phyloP scores from a whole-genome alignment of 2,329 filamentous ascomycete species.

The Neopestalotiopsis rosae region DNA sequence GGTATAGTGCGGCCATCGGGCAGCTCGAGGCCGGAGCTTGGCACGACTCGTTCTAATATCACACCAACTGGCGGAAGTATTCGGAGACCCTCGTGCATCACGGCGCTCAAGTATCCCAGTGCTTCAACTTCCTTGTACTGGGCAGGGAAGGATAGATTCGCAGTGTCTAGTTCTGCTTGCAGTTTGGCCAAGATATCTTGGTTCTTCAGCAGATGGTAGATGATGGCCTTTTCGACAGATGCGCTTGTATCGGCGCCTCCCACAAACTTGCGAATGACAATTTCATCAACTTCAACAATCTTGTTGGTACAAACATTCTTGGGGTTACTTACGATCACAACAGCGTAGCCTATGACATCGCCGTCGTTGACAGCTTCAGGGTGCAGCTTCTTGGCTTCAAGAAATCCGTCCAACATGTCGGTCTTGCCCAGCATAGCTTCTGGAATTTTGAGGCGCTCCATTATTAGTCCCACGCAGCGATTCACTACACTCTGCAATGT shows the following conservation, averaged over 20 bases:
- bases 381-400: conserved; percentile 31
- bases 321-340: conserved; percentile 8
- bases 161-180: not conserved
- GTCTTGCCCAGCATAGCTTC: conserved; percentile 23
- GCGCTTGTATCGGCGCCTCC: conserved; percentile 21
- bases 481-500: conserved; percentile 26
- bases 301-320: no score
- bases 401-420: conserved; percentile 36
- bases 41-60: conserved; percentile 48
- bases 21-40: conserved; percentile 37
- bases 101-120: conserved; percentile 44
- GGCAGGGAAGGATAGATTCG: conserved; percentile 13
- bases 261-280: not conserved
- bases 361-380: conserved; percentile 34
- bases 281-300: no score
- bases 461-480: conserved; percentile 18
- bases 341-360: conserved; percentile 32
- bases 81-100: conserved; percentile 50
- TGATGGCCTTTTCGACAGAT: conserved; percentile 30
- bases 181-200: not conserved
- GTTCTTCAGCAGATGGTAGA: conserved; percentile 38
- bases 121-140: conserved; percentile 20
- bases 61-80: conserved; percentile 46
- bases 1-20: conserved; percentile 31
- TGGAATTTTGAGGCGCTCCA: not conserved